These are phyloP conservation scores for Leccinum pellstonianum DNA, from an alignment of 768 basidiomycete species.

Conservation along the genomic window DNA sequence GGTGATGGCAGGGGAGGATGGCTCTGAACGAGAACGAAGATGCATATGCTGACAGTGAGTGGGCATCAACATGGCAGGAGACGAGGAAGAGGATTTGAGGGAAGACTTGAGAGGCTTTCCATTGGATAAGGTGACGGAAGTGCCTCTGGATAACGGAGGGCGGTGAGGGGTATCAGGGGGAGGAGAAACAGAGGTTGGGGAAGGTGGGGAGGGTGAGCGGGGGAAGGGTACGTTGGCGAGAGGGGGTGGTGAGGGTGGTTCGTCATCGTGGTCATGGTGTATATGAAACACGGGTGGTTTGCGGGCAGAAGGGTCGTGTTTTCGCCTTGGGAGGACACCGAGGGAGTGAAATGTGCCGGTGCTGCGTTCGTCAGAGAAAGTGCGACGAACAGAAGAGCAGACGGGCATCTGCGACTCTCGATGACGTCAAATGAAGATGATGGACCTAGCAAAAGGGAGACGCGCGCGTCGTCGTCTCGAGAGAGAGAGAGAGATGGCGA, in stretches of 20 bases:
- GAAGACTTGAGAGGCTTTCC: constrained; percentile 88
- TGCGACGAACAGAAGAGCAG: constrained; percentile 12
- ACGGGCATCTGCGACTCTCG: constrained; percentile 13
- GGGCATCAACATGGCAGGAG: constrained; percentile 12
- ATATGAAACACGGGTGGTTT: constrained; percentile 23
- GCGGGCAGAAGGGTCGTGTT: constrained; percentile 16
- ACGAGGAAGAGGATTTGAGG: constrained; percentile 53
- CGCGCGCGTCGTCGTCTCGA: not conserved
- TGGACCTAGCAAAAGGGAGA: not conserved
- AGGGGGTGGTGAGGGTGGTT: constrained; percentile 6
- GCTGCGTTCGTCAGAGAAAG: constrained; percentile 42
- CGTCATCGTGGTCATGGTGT: constrained; percentile 21
- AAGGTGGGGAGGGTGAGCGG: constrained; percentile 24
- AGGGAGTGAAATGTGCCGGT: constrained; percentile 51
- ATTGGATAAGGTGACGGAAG: constrained; percentile 53
- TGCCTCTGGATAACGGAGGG: constrained; percentile 33
- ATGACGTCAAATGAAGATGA: constrained; percentile 7
- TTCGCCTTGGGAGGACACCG: constrained; percentile 44
- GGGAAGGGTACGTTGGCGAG: constrained; percentile 43
- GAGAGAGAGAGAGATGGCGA: not conserved
- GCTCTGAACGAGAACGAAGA: constrained; percentile 51
- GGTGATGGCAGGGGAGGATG: constrained; percentile 52
- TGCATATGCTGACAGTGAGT: constrained; percentile 12
- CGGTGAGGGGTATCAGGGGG: constrained; percentile 4
- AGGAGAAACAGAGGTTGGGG: not conserved